Evolutionary conservation across 495 filamentous ascomycete genomes (phyloP).

Genomic region (Penicillium angulare): DNA sequence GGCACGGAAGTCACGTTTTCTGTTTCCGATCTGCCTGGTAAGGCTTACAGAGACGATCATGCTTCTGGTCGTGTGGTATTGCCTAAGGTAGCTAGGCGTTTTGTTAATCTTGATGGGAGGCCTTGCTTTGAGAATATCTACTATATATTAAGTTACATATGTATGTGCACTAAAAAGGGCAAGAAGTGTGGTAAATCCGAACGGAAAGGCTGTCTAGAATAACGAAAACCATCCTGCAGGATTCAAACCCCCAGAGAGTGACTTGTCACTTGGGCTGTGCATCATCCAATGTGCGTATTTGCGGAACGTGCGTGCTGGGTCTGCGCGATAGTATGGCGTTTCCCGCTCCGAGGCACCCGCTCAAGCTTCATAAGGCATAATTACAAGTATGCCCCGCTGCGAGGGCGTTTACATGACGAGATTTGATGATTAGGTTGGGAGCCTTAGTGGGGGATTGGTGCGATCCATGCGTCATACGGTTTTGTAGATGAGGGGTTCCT

Average conservation of each 20-base stretch:
- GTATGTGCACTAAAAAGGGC: not conserved
- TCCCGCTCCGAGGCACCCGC: not conserved
- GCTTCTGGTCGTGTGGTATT: not conserved
- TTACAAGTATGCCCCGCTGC: not conserved
- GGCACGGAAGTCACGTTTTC: not conserved
- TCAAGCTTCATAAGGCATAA: constrained; percentile 2
- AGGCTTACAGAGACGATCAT: not conserved
- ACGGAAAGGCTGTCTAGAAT: not conserved
- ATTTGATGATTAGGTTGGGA: too few species aligned
- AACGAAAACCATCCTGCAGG: constrained; percentile 1
- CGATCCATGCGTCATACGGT: not conserved
- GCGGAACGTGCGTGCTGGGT: constrained; percentile 3
- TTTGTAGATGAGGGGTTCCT: not conserved
- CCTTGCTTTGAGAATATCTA: constrained; percentile 1
- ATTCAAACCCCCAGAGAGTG: not conserved
- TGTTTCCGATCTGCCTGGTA: not conserved
- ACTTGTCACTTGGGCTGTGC: not conserved
- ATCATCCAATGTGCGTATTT: not conserved
- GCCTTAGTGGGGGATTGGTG: too few species aligned
- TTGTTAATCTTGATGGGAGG: not conserved
- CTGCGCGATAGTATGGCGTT: not conserved
- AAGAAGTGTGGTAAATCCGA: not conserved
- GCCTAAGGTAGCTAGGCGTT: not conserved
- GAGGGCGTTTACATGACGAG: too few species aligned
- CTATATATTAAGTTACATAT: not conserved